phyloP scores from a whole-genome alignment of 2,329 filamentous ascomycete genomes.

The Dichotomopilus funicola region DNA sequence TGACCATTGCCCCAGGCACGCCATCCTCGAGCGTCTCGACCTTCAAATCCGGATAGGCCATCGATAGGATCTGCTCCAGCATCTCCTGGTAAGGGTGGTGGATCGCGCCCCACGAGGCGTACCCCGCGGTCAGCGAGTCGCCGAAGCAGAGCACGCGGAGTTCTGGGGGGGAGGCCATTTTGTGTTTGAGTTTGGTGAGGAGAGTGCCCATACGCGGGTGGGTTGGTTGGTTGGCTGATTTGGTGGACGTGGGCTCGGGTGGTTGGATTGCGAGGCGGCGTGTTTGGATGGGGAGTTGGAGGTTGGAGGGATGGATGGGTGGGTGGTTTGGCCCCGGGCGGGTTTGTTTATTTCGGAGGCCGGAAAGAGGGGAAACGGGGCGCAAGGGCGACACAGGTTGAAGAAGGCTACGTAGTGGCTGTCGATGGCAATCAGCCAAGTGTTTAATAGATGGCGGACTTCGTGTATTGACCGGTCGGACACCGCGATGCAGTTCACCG shows the following conservation, averaged over 20 bases:
- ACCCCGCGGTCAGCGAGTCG: conserved; percentile 58
- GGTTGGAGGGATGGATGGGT: too few relatives aligned
- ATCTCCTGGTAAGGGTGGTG: conserved; percentile 48
- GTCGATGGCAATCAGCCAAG: too few relatives aligned
- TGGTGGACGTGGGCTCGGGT: background rate
- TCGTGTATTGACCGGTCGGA: too few relatives aligned
- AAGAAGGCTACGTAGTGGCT: too few relatives aligned
- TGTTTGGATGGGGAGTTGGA: too few relatives aligned
- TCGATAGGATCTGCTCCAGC: conserved; percentile 41
- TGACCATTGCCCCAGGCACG: conserved; percentile 24
- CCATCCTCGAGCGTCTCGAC: conserved; percentile 28
- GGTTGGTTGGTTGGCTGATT: background rate
- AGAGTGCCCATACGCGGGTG: background rate
- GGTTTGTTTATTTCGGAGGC: too few relatives aligned
- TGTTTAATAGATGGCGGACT: too few relatives aligned
- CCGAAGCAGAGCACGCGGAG: conserved; percentile 58
- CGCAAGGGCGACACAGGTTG: too few relatives aligned
- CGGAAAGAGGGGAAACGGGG: too few relatives aligned
- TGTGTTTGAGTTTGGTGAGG: background rate
- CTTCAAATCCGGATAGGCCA: conserved; percentile 34
- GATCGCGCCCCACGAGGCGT: conserved; percentile 34
- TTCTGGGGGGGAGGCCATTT: conserved; percentile 21
- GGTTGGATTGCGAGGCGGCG: background rate
- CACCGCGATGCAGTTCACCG: too few relatives aligned
- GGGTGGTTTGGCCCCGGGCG: too few relatives aligned